Conservation (phyloP, 345 rosid genomes). For the Moricandia moricandioides region DNA sequence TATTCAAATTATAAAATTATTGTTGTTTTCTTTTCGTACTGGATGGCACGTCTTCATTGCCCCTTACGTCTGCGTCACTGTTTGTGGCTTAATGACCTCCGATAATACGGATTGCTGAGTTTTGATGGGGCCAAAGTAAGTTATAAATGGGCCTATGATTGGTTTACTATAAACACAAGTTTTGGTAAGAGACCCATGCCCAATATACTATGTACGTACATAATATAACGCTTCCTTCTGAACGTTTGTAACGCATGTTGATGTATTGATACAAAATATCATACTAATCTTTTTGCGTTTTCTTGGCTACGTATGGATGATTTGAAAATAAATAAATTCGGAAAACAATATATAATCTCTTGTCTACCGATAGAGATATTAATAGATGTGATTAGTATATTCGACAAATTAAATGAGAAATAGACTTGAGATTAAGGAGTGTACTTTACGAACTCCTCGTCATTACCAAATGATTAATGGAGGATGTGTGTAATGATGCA, state of each 20-base stretch:
- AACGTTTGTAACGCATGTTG: background rate
- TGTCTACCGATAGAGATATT: background rate
- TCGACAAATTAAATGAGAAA: background rate
- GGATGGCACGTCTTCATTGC: background rate
- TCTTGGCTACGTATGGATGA: background rate
- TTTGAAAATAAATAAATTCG: background rate
- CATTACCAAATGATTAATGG: constrained; percentile 25
- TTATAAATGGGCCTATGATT: background rate
- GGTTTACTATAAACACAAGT: background rate
- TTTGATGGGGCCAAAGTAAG: background rate
- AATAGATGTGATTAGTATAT: background rate
- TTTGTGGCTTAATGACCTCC: background rate
- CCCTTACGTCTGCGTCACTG: background rate
- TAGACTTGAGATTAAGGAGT: background rate
- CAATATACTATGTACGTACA: background rate
- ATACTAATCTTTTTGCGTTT: background rate
- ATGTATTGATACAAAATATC: background rate
- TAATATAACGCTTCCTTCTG: too few relatives aligned
- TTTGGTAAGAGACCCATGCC: background rate
- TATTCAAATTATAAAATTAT: background rate
- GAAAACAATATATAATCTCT: background rate
- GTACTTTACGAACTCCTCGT: background rate
- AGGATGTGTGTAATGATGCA: constrained; percentile 24
- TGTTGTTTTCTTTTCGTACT: background rate
- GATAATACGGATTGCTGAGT: background rate